Evolutionary conservation across 169 alveolate species (phyloP), one percentile per base, ranked within the genome.

Genomic region (Neospora caninum): DNA sequence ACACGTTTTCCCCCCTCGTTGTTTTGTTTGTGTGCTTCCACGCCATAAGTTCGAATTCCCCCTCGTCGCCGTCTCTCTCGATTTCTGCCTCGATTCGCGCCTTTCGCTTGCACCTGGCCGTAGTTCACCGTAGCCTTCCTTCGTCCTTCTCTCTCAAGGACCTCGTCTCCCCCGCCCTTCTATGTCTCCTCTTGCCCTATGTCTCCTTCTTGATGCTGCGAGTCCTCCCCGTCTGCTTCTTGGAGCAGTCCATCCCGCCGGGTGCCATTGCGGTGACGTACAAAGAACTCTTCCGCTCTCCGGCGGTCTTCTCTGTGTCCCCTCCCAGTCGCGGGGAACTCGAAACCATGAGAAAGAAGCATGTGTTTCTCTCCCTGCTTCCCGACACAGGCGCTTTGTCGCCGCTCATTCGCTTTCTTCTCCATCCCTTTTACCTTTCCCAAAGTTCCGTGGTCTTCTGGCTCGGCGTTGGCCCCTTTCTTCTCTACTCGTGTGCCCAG

Each of bases 381-480:
- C 86, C 86, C 1, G 89, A 22, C 4, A 6, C 10, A 18, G 34
- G 27, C 64, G 4, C 69, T 22, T 82, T 22, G 0, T 82, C 89
- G 34, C 89, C 89, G 38, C 89, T 82, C 43, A 4, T 36, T 64
- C 89, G 89, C 89, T 82, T 82, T 36, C 89, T 82, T 18, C 89
- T 82, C 20, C 89, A 82, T 41, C 89, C 89, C 89, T 38, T 42
- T 67, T 82, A 42, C 41, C 89, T 82, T 6, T 82, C 89, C n/a
- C 89, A 18, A 36, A 38, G 67, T 36, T 82, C 89, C 64, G 69
- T 82, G 38, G 89, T 82, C 69, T 82, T 82, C 64, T 82, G 89
- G 89, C 89, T 82, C 22, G 18, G 20, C 64, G 89, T 27, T n/a
- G 89, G 89, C n/a, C 89, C 89, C 89, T 42, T 82, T 41, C 89